These are phyloP conservation scores for Astragalus glycyphyllos DNA, from an alignment of 306 rosid genomes.

Conservation along the genomic window DNA sequence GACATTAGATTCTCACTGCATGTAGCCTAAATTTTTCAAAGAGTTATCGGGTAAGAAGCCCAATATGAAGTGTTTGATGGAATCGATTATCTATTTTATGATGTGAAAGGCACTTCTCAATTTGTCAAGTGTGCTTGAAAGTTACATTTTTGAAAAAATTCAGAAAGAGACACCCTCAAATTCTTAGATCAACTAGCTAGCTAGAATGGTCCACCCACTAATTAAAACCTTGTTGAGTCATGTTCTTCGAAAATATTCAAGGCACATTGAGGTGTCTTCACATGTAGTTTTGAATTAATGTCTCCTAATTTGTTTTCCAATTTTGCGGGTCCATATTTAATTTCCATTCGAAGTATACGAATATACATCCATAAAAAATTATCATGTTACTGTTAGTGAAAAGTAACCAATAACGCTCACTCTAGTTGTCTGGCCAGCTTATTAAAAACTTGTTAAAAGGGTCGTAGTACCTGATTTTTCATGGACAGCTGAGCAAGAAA, in stretches of 20 bases:
- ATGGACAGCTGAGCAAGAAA: not conserved
- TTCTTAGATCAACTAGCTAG: constrained; percentile 45
- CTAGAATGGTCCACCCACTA: constrained; percentile 49
- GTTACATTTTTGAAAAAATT: constrained; percentile 41
- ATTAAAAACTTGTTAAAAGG: not conserved
- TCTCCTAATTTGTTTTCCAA: constrained; percentile 7
- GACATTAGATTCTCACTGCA: constrained; percentile 29
- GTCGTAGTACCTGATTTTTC: not conserved
- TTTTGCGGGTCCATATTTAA: constrained; percentile 8
- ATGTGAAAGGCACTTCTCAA: constrained; percentile 44
- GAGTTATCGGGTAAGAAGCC: not conserved
- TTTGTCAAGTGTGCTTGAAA: constrained; percentile 47
- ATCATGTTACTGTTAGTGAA: constrained; percentile 9
- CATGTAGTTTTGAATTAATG: constrained; percentile 15
- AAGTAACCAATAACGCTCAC: not conserved
- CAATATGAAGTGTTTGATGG: constrained; percentile 30
- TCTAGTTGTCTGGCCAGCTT: too few relatives aligned
- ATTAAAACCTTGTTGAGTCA: constrained; percentile 30
- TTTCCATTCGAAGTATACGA: constrained; percentile 23
- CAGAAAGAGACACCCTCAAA: constrained; percentile 31
- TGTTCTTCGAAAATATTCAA: constrained; percentile 26
- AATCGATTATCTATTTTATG: constrained; percentile 35
- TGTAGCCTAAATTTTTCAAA: constrained; percentile 20
- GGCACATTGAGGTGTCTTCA: constrained; percentile 13
- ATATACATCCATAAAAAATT: not conserved